Conservation (phyloP, 139 green algal genomes). For the Ulvella scutata region DNA sequence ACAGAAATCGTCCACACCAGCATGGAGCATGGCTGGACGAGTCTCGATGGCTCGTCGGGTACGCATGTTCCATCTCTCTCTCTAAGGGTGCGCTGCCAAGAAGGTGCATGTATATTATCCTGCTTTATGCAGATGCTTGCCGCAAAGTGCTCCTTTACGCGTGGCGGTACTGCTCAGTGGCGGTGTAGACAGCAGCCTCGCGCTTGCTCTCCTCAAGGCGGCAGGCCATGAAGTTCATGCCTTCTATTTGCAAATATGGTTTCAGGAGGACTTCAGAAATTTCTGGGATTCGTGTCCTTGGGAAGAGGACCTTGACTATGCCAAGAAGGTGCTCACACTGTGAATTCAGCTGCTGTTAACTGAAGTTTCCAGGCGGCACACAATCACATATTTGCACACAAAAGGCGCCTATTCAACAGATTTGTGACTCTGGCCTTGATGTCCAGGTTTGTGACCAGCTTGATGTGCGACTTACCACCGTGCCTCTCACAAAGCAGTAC, state of each 20-base stretch:
- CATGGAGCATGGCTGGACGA: no score
- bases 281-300: slow-evolving; percentile 89
- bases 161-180: slow-evolving; percentile 82
- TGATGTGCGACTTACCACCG: slow-evolving; percentile 58
- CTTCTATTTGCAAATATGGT: slow-evolving; percentile 75
- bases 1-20: no score
- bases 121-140: not conserved
- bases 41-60: no score
- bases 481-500: slow-evolving; percentile 71
- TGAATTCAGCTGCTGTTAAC: not conserved
- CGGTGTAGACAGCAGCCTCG: slow-evolving; percentile 91
- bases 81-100: no score
- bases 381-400: no score
- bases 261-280: slow-evolving; percentile 93
- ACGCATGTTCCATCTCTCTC: no score
- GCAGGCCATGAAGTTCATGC: slow-evolving; percentile 66
- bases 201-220: slow-evolving; percentile 58
- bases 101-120: not conserved
- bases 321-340: slow-evolving; percentile 34
- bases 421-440: no score
- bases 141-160: slow-evolving; percentile 12
- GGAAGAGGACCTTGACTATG: slow-evolving; percentile 91
- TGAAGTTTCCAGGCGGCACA: not conserved
- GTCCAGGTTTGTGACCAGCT: slow-evolving; percentile 47
- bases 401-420: no score